phyloP scores from a whole-genome alignment of 2,329 filamentous ascomycete species.

The Lasiodiplodia theobromae region DNA sequence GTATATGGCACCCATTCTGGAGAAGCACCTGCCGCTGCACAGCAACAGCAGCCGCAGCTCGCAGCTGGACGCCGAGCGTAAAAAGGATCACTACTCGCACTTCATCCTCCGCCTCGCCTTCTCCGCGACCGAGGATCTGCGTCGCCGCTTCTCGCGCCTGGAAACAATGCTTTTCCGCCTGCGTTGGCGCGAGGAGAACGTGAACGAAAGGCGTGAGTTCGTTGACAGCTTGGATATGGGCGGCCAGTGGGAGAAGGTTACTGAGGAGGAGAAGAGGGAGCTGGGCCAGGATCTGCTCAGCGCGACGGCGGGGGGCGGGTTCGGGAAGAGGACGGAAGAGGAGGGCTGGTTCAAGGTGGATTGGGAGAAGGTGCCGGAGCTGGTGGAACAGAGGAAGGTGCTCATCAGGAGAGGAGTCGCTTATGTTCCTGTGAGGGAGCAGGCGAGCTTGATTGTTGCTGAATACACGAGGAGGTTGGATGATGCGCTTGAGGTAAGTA shows the following conservation, averaged over 20 bases:
- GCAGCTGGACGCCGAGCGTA: conserved; percentile 73
- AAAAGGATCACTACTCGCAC: conserved; percentile 97
- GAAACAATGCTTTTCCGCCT: conserved; percentile 90
- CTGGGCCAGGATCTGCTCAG: conserved; percentile 68
- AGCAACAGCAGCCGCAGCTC: conserved; percentile 71
- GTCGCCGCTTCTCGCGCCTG: conserved; percentile 82
- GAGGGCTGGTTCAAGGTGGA: conserved; percentile 96
- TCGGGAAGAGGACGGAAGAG: conserved; percentile 66
- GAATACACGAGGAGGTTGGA: conserved; percentile 85
- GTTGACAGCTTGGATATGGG: conserved; percentile 74
- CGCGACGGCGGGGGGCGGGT: conserved; percentile 46
- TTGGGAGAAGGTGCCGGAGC: conserved; percentile 89
- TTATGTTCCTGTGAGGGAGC: conserved; percentile 86
- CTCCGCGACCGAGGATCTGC: conserved; percentile 86
- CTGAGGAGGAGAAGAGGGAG: conserved; percentile 78
- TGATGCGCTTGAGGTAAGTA: conserved; percentile 76
- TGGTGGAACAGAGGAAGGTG: conserved; percentile 81
- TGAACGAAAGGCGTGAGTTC: conserved; percentile 75
- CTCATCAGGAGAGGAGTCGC: conserved; percentile 83
- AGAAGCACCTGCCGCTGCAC: conserved; percentile 84
- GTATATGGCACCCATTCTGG: conserved; percentile 85
- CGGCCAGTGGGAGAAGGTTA: conserved; percentile 79
- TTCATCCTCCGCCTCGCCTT: conserved; percentile 96
- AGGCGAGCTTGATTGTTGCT: conserved; percentile 85
- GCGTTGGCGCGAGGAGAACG: conserved; percentile 78